phyloP scores from a whole-genome alignment of 1,284 basidiomycete species.

The Puccinia coronata region DNA sequence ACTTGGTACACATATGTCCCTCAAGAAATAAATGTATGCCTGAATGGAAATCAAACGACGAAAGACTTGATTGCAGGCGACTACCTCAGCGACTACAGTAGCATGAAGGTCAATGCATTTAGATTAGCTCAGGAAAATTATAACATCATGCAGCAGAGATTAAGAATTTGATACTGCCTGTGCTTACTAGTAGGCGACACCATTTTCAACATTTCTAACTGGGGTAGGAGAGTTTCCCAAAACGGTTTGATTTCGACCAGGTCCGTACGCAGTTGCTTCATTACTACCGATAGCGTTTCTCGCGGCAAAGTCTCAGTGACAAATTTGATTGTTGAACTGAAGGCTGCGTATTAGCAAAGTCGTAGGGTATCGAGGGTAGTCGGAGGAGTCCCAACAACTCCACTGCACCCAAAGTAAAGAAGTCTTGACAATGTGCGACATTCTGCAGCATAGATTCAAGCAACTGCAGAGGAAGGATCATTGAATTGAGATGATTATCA shows the following conservation, averaged over 20 bases:
- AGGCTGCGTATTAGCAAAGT: constrained; percentile 80
- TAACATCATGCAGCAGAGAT: not conserved
- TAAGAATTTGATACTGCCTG: not conserved
- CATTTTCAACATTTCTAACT: constrained; percentile 68
- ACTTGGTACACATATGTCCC: constrained; percentile 83
- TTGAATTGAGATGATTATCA: not conserved
- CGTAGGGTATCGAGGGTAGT: constrained; percentile 83
- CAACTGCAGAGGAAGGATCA: constrained; percentile 64
- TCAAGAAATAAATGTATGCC: constrained; percentile 78
- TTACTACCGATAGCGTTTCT: constrained; percentile 73
- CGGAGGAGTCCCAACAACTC: constrained; percentile 75
- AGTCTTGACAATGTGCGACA: constrained; percentile 81
- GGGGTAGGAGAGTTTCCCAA: constrained; percentile 66
- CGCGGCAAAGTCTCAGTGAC: constrained; percentile 82
- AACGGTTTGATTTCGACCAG: constrained; percentile 74
- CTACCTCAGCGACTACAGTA: constrained; percentile 58
- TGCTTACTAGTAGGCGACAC: constrained; percentile 65
- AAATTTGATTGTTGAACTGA: constrained; percentile 82
- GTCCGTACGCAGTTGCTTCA: constrained; percentile 71
- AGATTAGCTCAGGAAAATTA: constrained; percentile 45
- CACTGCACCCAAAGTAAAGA: constrained; percentile 77
- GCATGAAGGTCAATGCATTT: not conserved
- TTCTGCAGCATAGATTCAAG: constrained; percentile 92
- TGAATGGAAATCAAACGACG: constrained; percentile 75
- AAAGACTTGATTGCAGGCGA: constrained; percentile 69